These are phyloP conservation scores for Suhomyces kunorum DNA, from an alignment of 1,139 yeast genomes.

Conservation along the genomic window DNA sequence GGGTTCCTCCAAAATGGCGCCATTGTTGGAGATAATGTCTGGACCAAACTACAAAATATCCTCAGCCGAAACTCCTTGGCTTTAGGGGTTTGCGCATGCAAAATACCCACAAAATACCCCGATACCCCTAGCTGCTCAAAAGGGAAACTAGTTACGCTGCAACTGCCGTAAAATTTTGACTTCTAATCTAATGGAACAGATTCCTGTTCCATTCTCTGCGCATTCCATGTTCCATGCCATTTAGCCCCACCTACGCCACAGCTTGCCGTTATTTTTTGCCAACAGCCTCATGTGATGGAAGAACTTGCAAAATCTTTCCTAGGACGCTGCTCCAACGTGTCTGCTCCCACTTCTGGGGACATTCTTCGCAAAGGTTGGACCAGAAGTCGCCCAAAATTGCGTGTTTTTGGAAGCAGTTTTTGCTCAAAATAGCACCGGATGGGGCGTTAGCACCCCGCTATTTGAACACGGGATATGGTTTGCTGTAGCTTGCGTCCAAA, in stretches of 20 bases:
- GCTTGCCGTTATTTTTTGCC: neutral
- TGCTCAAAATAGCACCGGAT: neutral
- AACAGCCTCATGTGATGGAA: neutral
- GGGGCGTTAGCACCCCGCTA: no score
- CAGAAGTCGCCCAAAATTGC: neutral
- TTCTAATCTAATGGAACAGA: neutral
- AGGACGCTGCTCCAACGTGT: no score
- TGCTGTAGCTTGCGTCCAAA: no score
- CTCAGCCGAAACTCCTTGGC: no score
- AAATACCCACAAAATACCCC: neutral
- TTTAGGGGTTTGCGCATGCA: neutral
- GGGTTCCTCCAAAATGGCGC: neutral
- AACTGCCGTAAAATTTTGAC: neutral
- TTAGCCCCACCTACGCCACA: no score
- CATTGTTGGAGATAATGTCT: neutral
- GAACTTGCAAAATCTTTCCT: neutral
- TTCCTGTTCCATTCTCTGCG: neutral
- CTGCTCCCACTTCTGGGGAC: no score
- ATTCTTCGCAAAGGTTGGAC: neutral
- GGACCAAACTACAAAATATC: neutral
- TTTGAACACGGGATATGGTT: no score
- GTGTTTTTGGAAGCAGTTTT: neutral
- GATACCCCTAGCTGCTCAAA: neutral
- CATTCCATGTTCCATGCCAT: neutral
- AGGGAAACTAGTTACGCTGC: neutral